Percentiles rank a stretch among this genome's conserved stretches.
Conservation (phyloP, 441 rosid species). For the Aquilaria agallochum region DNA sequence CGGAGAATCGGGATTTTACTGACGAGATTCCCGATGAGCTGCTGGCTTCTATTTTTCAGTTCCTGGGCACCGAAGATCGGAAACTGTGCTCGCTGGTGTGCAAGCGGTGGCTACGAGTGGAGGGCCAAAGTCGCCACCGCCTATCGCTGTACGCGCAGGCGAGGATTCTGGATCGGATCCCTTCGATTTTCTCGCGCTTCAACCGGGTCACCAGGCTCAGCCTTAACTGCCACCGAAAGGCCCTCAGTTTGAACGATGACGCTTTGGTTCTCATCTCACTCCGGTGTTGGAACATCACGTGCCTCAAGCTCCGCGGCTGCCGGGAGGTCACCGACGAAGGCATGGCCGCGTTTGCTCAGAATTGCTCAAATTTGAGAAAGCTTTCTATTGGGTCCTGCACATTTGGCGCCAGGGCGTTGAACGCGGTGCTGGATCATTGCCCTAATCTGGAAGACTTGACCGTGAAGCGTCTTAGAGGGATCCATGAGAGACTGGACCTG, state of each 20-base stretch:
- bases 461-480: constrained; percentile 46
- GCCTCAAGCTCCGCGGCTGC: constrained; percentile 67
- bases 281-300: constrained; percentile 40
- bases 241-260: constrained; percentile 43
- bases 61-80: constrained; percentile 55
- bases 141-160: constrained; percentile 43
- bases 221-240: constrained; percentile 51
- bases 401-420: constrained; percentile 47
- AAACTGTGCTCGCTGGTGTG: constrained; percentile 62
- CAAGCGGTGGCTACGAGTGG: constrained; percentile 69
- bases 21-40: constrained; percentile 64
- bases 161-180: constrained; percentile 27
- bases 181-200: constrained; percentile 42
- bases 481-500: constrained; percentile 34
- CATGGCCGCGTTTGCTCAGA: constrained; percentile 36
- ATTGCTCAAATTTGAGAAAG: constrained; percentile 39
- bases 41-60: constrained; percentile 60
- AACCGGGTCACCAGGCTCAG: constrained; percentile 46
- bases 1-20: constrained; percentile 27
- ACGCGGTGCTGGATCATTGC: constrained; percentile 49
- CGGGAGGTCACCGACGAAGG: constrained; percentile 56
- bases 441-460: constrained; percentile 47
- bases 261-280: constrained; percentile 41
- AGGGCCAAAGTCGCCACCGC: constrained; percentile 56
- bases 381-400: constrained; percentile 48